Evolutionary conservation across 1,284 basidiomycete genomes (phyloP).

Genomic region (Ceratobasidium sp.): DNA sequence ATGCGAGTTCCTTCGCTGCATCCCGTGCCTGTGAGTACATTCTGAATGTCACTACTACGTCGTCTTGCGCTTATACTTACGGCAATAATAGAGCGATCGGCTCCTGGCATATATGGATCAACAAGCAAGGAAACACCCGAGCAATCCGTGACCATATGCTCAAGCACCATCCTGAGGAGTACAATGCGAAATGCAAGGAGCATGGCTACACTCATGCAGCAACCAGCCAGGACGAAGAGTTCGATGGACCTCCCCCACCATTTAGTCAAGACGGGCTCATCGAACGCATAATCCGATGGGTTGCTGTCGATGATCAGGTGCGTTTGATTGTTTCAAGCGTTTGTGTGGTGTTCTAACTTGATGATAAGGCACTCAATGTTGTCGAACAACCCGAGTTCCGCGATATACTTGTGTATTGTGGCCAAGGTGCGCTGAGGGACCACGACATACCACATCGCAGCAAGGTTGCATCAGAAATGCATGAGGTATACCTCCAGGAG

Average conservation of each 20-base stretch:
- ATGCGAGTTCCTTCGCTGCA: too few species aligned
- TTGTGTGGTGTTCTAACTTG: not conserved
- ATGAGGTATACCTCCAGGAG: not conserved
- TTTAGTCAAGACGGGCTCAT: not conserved
- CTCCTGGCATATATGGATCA: not conserved
- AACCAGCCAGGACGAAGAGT: too few species aligned
- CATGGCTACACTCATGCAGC: not conserved
- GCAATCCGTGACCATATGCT: not conserved
- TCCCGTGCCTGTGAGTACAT: too few species aligned
- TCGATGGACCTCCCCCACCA: not conserved
- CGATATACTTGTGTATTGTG: conserved; percentile 7
- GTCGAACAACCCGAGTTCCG: conserved; percentile 27
- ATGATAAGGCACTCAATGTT: conserved; percentile 18
- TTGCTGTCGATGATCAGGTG: conserved; percentile 14
- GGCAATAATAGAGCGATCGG: too few species aligned
- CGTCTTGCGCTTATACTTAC: too few species aligned
- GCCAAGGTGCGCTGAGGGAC: not conserved
- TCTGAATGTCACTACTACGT: too few species aligned
- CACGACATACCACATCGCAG: conserved; percentile 41
- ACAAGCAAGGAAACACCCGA: not conserved
- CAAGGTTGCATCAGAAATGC: not conserved
- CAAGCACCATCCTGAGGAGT: not conserved
- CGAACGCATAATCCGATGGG: not conserved
- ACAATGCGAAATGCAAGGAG: not conserved
- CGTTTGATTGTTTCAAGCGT: too few species aligned